These are phyloP conservation scores for Neurospora intermedia DNA, from an alignment of 495 filamentous ascomycete genomes.

Conservation along the genomic window DNA sequence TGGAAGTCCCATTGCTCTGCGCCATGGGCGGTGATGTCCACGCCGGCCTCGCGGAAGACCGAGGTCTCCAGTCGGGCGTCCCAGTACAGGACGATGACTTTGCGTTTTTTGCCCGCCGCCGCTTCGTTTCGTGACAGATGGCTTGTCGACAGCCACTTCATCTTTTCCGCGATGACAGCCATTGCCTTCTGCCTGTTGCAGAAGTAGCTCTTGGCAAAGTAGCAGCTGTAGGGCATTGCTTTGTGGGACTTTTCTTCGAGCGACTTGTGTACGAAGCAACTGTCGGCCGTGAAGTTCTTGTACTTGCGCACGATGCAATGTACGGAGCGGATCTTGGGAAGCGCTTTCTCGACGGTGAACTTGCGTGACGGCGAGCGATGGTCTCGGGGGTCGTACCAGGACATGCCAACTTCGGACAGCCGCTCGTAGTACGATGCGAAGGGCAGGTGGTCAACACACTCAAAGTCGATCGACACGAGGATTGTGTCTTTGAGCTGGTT, in stretches of 20 bases:
- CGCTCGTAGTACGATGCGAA: not conserved
- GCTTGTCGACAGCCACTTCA: not conserved
- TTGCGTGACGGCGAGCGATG: not conserved
- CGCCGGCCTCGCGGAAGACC: not conserved
- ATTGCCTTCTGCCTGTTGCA: not conserved
- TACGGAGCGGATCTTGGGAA: not conserved
- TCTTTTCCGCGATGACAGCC: not conserved
- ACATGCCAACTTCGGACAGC: not conserved
- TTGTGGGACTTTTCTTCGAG: not conserved
- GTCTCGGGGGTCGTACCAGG: not conserved
- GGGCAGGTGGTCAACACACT: not conserved
- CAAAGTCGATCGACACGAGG: not conserved
- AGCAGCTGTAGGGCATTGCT: not conserved
- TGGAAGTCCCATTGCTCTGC: not conserved
- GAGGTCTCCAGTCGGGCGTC: not conserved
- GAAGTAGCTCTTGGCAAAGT: not conserved
- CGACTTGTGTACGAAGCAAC: not conserved
- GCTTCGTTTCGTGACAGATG: not conserved
- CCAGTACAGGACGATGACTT: not conserved
- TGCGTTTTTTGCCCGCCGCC: not conserved
- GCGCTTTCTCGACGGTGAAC: not conserved
- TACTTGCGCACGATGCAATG: not conserved
- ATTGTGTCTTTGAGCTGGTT: not conserved
- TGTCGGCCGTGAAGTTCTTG: not conserved
- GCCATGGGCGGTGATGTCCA: not conserved